These are phyloP conservation scores for Aspergillus oerlinghausenensis DNA, from an alignment of 2,329 filamentous ascomycete species.

Conservation along the genomic window DNA sequence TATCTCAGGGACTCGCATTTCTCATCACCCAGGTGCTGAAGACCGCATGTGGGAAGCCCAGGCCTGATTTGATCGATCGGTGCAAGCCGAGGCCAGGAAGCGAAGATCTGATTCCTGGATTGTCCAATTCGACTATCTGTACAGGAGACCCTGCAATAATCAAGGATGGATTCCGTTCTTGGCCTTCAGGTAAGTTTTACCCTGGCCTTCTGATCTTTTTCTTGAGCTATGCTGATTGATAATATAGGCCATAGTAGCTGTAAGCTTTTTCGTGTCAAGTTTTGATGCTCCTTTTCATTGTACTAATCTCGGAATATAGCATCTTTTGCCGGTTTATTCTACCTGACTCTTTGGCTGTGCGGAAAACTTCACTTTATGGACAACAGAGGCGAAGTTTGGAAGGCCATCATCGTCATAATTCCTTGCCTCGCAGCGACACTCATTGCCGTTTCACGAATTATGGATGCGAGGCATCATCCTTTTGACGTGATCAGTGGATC, in stretches of 20 bases:
- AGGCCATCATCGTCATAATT: constrained; percentile 50
- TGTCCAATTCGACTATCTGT: constrained; percentile 49
- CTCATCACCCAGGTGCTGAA: constrained; percentile 56
- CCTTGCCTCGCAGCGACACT: constrained; percentile 52
- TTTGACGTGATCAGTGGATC: constrained; percentile 58
- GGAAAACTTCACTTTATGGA: constrained; percentile 58
- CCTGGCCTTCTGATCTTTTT: not conserved
- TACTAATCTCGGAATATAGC: constrained; percentile 33
- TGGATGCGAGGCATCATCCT: constrained; percentile 59
- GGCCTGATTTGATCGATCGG: constrained; percentile 56
- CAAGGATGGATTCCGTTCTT: constrained; percentile 57
- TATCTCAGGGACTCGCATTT: constrained; percentile 53
- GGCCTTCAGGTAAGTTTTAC: constrained; percentile 46
- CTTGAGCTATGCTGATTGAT: constrained; percentile 13
- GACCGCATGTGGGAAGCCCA: constrained; percentile 56
- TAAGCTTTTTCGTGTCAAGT: constrained; percentile 1
- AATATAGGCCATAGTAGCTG: constrained; percentile 19
- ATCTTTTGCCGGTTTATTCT: constrained; percentile 56
- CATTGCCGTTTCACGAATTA: constrained; percentile 55
- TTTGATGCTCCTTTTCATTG: not conserved
- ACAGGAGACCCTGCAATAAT: constrained; percentile 47
- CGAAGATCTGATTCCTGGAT: constrained; percentile 33
- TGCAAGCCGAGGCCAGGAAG: constrained; percentile 41
- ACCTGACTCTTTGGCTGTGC: constrained; percentile 56
- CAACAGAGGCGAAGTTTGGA: constrained; percentile 58